Evolutionary conservation across 164 flowering plant species (phyloP).

Genomic region (Nymphaea thermarum): DNA sequence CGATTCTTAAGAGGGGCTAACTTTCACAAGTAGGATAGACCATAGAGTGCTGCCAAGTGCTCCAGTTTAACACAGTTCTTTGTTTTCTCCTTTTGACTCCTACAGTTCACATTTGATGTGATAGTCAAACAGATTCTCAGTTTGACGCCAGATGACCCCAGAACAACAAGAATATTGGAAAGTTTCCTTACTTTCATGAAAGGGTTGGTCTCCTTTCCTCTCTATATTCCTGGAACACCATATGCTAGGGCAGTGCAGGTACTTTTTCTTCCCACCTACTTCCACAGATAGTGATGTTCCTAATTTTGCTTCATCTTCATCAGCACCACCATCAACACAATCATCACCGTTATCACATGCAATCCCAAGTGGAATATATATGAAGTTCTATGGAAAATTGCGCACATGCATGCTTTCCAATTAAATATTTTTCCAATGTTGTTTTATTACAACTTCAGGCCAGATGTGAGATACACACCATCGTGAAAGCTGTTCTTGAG

Average conservation of each 20-base stretch:
- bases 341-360: neutral
- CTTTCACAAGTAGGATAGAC: too few relatives aligned
- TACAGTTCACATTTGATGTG: constrained; percentile 57
- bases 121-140: constrained; percentile 55
- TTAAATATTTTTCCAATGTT: neutral
- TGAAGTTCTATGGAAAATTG: too few relatives aligned
- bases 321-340: neutral
- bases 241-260: constrained; percentile 1
- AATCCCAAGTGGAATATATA: too few relatives aligned
- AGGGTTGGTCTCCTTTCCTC: constrained; percentile 8
- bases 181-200: constrained; percentile 52
- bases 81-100: neutral
- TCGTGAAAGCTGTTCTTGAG: constrained; percentile 47
- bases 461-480: constrained; percentile 48
- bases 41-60: too few relatives aligned
- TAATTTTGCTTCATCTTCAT: too few relatives aligned
- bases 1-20: too few relatives aligned
- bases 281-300: too few relatives aligned
- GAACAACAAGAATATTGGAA: constrained; percentile 28
- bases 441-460: constrained; percentile 39
- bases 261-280: neutral
- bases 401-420: neutral
- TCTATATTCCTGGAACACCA: constrained; percentile 5
- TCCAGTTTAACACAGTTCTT: too few relatives aligned
- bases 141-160: constrained; percentile 37